A percentile compares a stretch with the other conserved stretches of the same genome.
phyloP scores from a whole-genome alignment of 495 filamentous ascomycete species.

The Aspergillus bertholletiae region DNA sequence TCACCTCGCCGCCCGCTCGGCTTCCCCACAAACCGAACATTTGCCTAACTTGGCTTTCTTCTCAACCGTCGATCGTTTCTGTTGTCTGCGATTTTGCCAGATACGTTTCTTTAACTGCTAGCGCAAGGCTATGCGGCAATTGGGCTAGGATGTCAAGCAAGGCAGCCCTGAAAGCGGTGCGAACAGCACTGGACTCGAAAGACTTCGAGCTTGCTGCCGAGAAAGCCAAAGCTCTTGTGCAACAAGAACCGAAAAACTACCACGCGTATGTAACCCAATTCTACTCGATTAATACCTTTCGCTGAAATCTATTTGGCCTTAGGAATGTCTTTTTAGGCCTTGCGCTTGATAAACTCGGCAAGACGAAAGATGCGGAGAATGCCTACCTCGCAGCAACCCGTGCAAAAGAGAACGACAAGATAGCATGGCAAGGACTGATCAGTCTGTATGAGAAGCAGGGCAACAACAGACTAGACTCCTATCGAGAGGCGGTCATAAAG shows the following conservation, averaged over 20 bases:
- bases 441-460: slow-evolving; percentile 78
- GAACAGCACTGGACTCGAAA: slow-evolving; percentile 70
- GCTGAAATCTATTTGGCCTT: too few relatives aligned
- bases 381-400: slow-evolving; percentile 73
- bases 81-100: too few relatives aligned
- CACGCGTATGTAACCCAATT: slow-evolving; percentile 56
- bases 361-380: slow-evolving; percentile 64
- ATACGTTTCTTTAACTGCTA: not conserved
- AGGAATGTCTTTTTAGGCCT: slow-evolving; percentile 82
- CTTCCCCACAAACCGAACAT: slow-evolving; percentile 18
- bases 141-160: slow-evolving; percentile 57
- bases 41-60: slow-evolving; percentile 8
- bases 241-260: slow-evolving; percentile 74
- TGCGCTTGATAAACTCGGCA: slow-evolving; percentile 69
- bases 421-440: slow-evolving; percentile 90
- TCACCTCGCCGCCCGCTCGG: slow-evolving; percentile 10
- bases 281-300: not conserved
- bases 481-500: slow-evolving; percentile 65
- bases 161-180: slow-evolving; percentile 77
- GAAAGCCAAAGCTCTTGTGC: slow-evolving; percentile 62
- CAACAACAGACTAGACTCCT: slow-evolving; percentile 62
- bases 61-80: not conserved
- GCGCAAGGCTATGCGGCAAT: slow-evolving; percentile 18
- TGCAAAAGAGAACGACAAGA: slow-evolving; percentile 56
- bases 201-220: slow-evolving; percentile 72